A percentile compares a stretch with the other conserved stretches of the same genome.
Conservation (phyloP, 306 rosid species). For the Dalbergia cultrata region DNA sequence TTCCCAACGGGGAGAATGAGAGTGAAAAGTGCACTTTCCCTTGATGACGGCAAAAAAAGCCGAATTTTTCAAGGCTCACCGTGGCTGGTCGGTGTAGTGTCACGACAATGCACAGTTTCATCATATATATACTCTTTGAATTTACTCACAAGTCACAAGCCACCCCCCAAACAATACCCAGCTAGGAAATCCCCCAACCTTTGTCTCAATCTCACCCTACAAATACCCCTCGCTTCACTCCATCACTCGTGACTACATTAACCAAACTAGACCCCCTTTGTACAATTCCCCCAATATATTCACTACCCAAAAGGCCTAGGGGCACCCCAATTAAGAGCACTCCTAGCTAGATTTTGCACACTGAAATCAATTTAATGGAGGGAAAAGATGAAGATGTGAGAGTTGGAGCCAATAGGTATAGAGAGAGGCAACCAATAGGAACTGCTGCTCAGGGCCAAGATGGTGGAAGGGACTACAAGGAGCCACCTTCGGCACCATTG, state of each 20-base stretch:
- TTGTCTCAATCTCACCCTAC: slow-evolving; percentile 35
- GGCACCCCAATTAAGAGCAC: not conserved
- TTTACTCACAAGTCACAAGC: not conserved
- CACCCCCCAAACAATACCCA: not conserved
- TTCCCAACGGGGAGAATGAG: not conserved
- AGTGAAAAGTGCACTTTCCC: slow-evolving; percentile 6
- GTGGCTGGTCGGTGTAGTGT: slow-evolving; percentile 44
- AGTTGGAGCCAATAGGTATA: slow-evolving; percentile 55
- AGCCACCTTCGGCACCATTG: slow-evolving; percentile 54
- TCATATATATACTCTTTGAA: not conserved
- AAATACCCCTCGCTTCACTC: slow-evolving; percentile 41
- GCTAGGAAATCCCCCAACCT: slow-evolving; percentile 16
- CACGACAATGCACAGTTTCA: slow-evolving; percentile 39
- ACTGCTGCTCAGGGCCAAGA: slow-evolving; percentile 49
- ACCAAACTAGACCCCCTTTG: not conserved
- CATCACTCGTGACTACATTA: slow-evolving; percentile 3
- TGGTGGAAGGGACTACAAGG: slow-evolving; percentile 50
- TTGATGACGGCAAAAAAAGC: slow-evolving; percentile 20
- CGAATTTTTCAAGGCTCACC: not conserved
- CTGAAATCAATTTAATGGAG: slow-evolving; percentile 39
- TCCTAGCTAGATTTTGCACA: not conserved
- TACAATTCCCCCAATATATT: not conserved
- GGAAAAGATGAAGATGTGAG: slow-evolving; percentile 57
- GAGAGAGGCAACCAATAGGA: slow-evolving; percentile 58
- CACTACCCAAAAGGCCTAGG: not conserved